Base-by-base conservation (phyloP, 495 filamentous ascomycete species). In the Neurospora sp. region DNA sequence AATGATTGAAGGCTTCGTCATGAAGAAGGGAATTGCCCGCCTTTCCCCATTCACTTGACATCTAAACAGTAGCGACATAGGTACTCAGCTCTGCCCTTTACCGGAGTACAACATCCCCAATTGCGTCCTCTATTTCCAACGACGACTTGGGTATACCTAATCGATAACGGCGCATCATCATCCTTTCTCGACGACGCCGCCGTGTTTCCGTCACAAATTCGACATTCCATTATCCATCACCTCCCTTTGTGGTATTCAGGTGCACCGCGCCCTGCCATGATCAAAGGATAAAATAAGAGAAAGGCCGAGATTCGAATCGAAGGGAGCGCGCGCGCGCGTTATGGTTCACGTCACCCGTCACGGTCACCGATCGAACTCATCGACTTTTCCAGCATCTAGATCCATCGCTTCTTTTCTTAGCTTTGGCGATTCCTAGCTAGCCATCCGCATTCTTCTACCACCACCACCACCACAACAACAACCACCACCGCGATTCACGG, bases 1-100 rank as follows among this genome's bases (percentile, higher is more conserved):
- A 82, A 82, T 82, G 73, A 76, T 69, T 68, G 76, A 77, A 79
- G 75, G 72, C 77, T 81, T 81, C 79, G 78, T 81, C 72, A 69
- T 70, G 69, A 71, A n/a, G 42, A 45, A 45, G 8, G 42, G 22
- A 59, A 59, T 35, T 61, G 22, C 53, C 27, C 27, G 22, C 6
- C 27, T 65, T 31, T 65, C 27, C 20, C 20, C 53, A 65, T 65
- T 18, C 14, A 65, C 27, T 65, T 37, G 53, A 65, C 53, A 65
- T 65, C 27, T 65, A 65, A 7, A 35, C 27, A 65, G 53, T 18
- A 65, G 22, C 53, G 53, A 65, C 53, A 35, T 65, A n/a, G n/a
- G n/a, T n/a, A 48, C 22, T 35, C 53, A 35, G 7, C 6, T 65
- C 53, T 65, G 53, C 22, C 45, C n/a, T 22, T 12, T 22, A 53